Evolutionary conservation across 129 eudicot species (phyloP), one percentile per base, ranked within the genome.

Genomic region (Flaveria ramosissima): DNA sequence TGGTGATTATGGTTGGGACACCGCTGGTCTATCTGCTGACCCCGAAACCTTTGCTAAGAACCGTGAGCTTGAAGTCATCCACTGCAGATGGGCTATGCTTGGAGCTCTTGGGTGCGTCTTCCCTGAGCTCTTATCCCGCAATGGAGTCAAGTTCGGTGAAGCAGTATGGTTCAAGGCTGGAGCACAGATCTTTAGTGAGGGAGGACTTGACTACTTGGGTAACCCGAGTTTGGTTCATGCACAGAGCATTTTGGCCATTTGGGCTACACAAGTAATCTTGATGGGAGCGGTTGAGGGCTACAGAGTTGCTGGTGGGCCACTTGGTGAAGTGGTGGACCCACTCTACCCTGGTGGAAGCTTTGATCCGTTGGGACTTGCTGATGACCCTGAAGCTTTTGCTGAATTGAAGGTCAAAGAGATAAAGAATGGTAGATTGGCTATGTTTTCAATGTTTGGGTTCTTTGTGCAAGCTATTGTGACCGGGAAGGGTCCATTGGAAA

Each of bases 311-410:
- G 69, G 78, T 13, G 69, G 78, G 12, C 77, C 78, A 20, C 56
- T 57, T 0, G 78, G 78, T 5, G 77, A 73, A 55, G 69, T 73
- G 19, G 65, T 36, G 2, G 69, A 73, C 51, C 68, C 68, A 0
- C 68, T 72, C 16, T 72, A 72, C 77, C 52, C 77, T 19, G 57
- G 77, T n/a, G 78, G 78, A 9, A 73, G 69, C 69, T 73, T 73
- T 57, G 78, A 73, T 45, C 69, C 78, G 2, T 59, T 73, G 77
- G 77, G 77, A 17, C 77, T 73, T 73, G 55, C 77, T 4, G 77
- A 73, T 20, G 77, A 73, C 21, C 77, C 67, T 2, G 77, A 73
- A 20, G 77, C 77, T 72, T 72, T 72, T 72, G 67, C 77, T 1
- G 67, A 59, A 57, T 47, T 57, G 20, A 59, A 74, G 41, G 78